phyloP scores from a whole-genome alignment of 345 rosid species.

The Durio zibethinus region DNA sequence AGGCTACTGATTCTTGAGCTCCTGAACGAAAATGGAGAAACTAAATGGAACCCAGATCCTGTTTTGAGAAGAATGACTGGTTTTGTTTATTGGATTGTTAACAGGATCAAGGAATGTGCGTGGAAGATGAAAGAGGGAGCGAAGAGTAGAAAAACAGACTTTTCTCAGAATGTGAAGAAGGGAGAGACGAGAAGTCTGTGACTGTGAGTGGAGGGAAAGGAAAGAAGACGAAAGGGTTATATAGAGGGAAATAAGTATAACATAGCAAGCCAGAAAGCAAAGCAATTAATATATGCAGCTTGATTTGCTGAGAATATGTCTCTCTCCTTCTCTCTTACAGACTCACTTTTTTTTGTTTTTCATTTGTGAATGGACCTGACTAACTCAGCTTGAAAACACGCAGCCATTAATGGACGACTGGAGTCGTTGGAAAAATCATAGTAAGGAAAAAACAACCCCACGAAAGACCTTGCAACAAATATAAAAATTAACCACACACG shows the following conservation, averaged over 20 bases:
- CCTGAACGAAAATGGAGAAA: neutral
- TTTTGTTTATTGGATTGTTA: neutral
- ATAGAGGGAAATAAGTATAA: slow-evolving; percentile 10
- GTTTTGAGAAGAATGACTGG: neutral
- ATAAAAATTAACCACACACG: neutral
- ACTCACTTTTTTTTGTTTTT: neutral
- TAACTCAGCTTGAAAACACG: neutral
- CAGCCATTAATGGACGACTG: neutral
- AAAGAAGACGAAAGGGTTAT: slow-evolving; percentile 2
- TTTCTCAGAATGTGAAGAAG: neutral
- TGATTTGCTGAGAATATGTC: slow-evolving; percentile 7
- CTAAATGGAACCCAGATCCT: neutral
- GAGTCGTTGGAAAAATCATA: neutral
- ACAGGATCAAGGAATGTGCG: neutral
- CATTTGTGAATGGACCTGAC: neutral
- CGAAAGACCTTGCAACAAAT: neutral
- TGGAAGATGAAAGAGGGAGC: neutral
- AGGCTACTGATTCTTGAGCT: neutral
- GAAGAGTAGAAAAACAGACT: neutral
- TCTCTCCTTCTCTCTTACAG: neutral
- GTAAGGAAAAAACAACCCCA: neutral
- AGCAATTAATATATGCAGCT: slow-evolving; percentile 11
- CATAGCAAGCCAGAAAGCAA: neutral
- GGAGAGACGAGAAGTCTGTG: neutral
- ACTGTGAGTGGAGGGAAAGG: neutral